These are phyloP conservation scores for Pontederia paniculata DNA, from an alignment of 176 grass and related monocot genomes.

Conservation along the genomic window DNA sequence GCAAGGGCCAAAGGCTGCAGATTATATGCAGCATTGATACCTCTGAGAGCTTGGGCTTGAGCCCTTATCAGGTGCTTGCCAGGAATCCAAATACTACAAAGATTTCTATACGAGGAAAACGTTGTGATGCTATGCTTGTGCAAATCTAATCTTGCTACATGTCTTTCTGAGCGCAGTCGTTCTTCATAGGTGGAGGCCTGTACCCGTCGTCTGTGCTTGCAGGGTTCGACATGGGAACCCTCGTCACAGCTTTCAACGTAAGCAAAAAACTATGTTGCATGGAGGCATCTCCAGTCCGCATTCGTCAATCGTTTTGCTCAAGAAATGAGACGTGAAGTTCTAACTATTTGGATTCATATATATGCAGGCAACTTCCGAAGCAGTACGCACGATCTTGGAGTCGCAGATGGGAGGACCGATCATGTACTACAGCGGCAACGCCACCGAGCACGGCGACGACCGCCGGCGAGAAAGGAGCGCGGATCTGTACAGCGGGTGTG, in stretches of 20 bases:
- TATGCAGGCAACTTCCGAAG: constrained; percentile 37
- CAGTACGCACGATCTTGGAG: constrained; percentile 24
- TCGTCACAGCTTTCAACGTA: constrained; percentile 62
- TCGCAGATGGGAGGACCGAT: constrained; percentile 31
- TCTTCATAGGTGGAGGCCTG: constrained; percentile 50
- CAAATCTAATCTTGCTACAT: too few relatives aligned
- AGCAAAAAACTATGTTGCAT: not conserved
- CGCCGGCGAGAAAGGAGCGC: not conserved
- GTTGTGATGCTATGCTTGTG: too few relatives aligned
- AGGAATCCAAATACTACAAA: too few relatives aligned
- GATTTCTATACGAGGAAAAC: too few relatives aligned
- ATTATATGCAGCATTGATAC: constrained; percentile 84
- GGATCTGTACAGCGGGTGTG: not conserved
- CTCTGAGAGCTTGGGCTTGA: constrained; percentile 49
- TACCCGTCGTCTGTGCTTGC: constrained; percentile 33
- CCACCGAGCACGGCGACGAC: not conserved
- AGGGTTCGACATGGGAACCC: constrained; percentile 46
- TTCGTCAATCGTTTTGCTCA: too few relatives aligned
- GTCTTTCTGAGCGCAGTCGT: constrained; percentile 30
- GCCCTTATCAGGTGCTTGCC: constrained; percentile 63
- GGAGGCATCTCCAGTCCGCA: not conserved
- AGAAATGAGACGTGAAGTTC: too few relatives aligned
- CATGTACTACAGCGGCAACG: constrained; percentile 28
- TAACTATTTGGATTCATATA: not conserved
- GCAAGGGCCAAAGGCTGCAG: constrained; percentile 57